Evolutionary conservation across 169 alveolate species (phyloP), one percentile per base, ranked within the genome.

Genomic region (Amoebophrya sp.): DNA sequence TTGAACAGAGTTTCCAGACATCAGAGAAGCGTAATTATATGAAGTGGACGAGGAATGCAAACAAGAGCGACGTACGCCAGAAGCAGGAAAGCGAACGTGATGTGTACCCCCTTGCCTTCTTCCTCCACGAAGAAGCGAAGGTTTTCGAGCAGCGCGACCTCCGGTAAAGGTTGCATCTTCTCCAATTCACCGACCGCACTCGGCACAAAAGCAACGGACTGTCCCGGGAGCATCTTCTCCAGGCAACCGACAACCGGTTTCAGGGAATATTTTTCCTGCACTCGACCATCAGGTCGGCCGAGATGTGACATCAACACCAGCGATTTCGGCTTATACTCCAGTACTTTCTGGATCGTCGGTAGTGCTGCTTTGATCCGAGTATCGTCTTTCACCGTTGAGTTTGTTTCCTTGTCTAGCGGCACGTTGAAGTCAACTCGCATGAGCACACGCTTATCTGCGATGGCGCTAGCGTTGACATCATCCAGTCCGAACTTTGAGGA

Each of bases 351-450:
- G 90, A 98, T 97, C 40, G 99, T 96, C 40, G 99, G 99, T 40
- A 98, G 91, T 40, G 99, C 96, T n/a, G 98, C 98, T 39, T 93
- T 92, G 76, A 98, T 96, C 55, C 99, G 94, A 23, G 98, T 98
- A 41, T 94, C 93, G 94, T 98, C 99, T 26, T 96, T 92, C 29
- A 98, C 96, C 2, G 77, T 92, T 10, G 99, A 65, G 83, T 65
- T 65, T 29, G 83, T 65, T 65, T 65, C 99, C 91, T 97, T 96
- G 54, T 96, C 97, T 23, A 98, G 94, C 40, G 99, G 99, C 12
- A 98, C 99, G 94, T 98, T 98, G 96, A 96, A 97, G 94, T 98
- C 99, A 41, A 97, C 99, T 92, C 99, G 95, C 94, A 98, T 97
- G 89, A 98, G n/a, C n/a, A n/a, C n/a, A n/a, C n/a, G n/a, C n/a